Conservation (phyloP, 2,329 filamentous ascomycete species). For the Calonectria montana region DNA sequence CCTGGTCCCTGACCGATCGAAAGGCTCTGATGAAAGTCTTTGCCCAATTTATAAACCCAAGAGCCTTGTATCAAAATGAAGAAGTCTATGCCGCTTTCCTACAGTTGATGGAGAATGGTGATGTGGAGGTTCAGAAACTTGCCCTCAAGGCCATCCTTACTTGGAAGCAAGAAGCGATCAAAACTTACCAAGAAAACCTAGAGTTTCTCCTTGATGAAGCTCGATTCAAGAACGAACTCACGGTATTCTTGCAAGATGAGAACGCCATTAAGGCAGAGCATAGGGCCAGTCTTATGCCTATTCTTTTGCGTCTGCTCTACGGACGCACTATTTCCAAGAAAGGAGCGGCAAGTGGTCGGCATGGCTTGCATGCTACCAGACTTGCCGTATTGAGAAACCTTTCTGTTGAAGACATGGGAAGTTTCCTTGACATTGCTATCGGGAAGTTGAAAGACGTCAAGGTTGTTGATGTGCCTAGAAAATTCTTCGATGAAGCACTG, state of each 20-base stretch:
- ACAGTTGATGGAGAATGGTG: slow-evolving; percentile 84
- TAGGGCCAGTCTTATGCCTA: slow-evolving; percentile 79
- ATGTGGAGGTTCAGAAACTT: slow-evolving; percentile 87
- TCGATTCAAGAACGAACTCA: slow-evolving; percentile 93
- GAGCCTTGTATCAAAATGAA: slow-evolving; percentile 80
- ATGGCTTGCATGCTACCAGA: slow-evolving; percentile 84
- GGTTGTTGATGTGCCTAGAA: slow-evolving; percentile 65
- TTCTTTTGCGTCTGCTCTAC: slow-evolving; percentile 88
- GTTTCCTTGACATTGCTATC: slow-evolving; percentile 85
- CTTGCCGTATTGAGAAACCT: slow-evolving; percentile 85
- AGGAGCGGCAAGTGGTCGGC: slow-evolving; percentile 79
- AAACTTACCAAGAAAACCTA: slow-evolving; percentile 85
- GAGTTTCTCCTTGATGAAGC: slow-evolving; percentile 90
- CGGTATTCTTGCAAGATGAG: slow-evolving; percentile 83
- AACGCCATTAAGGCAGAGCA: slow-evolving; percentile 80
- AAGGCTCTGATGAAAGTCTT: slow-evolving; percentile 86
- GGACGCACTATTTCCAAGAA: slow-evolving; percentile 88
- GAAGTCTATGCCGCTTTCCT: slow-evolving; percentile 83
- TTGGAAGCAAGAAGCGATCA: slow-evolving; percentile 85
- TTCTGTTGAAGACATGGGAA: slow-evolving; percentile 77
- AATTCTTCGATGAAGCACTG: slow-evolving; percentile 67
- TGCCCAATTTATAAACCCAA: slow-evolving; percentile 86
- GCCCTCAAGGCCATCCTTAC: slow-evolving; percentile 86
- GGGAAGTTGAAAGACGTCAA: slow-evolving; percentile 73
- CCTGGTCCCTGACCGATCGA: slow-evolving; percentile 83